These are phyloP conservation scores for Aphanomyces cochlioides DNA, from an alignment of 352 stramenopile species.

Conservation along the genomic window DNA sequence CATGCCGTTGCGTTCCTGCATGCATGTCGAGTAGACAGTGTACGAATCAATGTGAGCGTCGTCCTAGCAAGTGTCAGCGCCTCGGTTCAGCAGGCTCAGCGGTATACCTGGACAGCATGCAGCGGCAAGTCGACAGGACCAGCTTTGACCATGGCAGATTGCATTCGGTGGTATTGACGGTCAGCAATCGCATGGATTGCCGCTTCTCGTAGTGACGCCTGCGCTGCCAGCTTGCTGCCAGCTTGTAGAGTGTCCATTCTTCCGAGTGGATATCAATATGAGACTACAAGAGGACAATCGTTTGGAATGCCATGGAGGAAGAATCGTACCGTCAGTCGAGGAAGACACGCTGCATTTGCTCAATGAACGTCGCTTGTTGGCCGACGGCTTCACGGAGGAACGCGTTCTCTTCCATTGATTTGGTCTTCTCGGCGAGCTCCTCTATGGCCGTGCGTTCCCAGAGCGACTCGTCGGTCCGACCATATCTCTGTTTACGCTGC, in stretches of 20 bases:
- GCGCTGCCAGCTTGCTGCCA: background rate
- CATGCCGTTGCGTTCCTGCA: background rate
- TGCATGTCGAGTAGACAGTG: background rate
- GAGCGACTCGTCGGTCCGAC: background rate
- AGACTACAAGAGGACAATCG: background rate
- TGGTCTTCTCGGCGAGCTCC: background rate
- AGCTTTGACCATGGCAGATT: background rate
- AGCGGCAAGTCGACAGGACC: background rate
- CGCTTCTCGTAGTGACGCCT: background rate
- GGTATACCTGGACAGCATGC: too few relatives aligned
- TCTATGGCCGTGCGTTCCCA: background rate
- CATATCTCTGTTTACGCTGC: background rate
- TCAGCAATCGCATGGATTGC: slow-evolving; percentile 20
- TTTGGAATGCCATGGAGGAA: too few relatives aligned
- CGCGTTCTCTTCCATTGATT: background rate
- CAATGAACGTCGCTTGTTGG: slow-evolving; percentile 14
- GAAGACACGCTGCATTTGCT: slow-evolving; percentile 6
- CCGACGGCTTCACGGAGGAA: slow-evolving; percentile 7
- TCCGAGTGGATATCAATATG: background rate
- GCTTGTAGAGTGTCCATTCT: background rate
- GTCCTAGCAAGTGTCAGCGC: too few relatives aligned
- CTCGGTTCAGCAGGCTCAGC: background rate
- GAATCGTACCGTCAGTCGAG: background rate
- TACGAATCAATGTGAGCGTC: too few relatives aligned
- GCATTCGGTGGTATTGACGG: slow-evolving; percentile 4